These are phyloP conservation scores for Achaetomium macrosporum DNA, from an alignment of 2,329 filamentous ascomycete genomes.

Conservation along the genomic window DNA sequence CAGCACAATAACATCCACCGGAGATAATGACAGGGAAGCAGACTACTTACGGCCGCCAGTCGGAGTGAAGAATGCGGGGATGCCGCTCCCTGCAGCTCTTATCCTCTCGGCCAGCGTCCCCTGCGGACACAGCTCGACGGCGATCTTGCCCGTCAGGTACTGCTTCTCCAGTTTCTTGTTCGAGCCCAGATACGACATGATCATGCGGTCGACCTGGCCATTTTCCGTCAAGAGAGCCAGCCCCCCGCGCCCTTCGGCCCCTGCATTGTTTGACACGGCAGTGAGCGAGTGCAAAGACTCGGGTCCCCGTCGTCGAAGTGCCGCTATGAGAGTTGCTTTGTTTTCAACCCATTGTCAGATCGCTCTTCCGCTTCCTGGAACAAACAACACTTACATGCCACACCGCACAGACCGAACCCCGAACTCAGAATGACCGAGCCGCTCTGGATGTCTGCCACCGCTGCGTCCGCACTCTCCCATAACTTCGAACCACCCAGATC, in stretches of 20 bases:
- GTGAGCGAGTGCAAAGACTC: conserved; percentile 62
- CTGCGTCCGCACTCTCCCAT: conserved; percentile 55
- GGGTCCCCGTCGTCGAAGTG: conserved; percentile 54
- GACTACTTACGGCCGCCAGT: conserved; percentile 56
- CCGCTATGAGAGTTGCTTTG: conserved; percentile 57
- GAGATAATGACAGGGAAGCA: neutral
- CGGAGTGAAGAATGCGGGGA: conserved; percentile 75
- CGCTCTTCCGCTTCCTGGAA: neutral
- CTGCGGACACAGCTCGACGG: conserved; percentile 70
- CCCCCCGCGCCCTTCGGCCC: conserved; percentile 61
- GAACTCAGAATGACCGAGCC: conserved; percentile 67
- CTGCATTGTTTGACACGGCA: conserved; percentile 77
- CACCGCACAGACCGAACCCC: conserved; percentile 77
- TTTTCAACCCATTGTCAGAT: neutral
- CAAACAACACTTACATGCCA: conserved; percentile 48
- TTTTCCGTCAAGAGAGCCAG: conserved; percentile 62
- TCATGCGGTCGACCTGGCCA: conserved; percentile 65
- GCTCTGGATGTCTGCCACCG: conserved; percentile 64
- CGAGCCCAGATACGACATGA: conserved; percentile 69
- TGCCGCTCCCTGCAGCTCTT: conserved; percentile 66
- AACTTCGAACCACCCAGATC: conserved; percentile 41
- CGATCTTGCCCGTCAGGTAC: conserved; percentile 68
- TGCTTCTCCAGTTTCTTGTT: conserved; percentile 72
- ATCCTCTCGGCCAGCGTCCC: conserved; percentile 69
- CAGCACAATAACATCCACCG: neutral